These are phyloP conservation scores for Zoysia japonica DNA, from an alignment of 176 grass and related monocot species.

Conservation along the genomic window DNA sequence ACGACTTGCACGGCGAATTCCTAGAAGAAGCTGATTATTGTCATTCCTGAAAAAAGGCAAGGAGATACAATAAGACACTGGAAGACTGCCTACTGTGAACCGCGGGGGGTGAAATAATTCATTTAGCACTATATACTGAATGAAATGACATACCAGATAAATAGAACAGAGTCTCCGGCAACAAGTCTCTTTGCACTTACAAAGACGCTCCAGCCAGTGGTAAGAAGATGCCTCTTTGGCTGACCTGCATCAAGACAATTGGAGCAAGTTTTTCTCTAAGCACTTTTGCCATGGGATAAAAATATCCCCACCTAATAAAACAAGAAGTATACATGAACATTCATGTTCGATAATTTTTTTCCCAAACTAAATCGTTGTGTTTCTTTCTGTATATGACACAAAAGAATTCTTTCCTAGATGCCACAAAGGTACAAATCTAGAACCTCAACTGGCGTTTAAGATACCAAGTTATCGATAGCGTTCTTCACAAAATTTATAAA, in stretches of 20 bases:
- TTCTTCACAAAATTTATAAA: not conserved
- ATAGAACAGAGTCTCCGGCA: constrained; percentile 93
- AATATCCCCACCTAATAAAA: not conserved
- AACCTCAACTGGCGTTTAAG: not conserved
- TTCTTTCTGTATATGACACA: constrained; percentile 7
- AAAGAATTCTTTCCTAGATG: not conserved
- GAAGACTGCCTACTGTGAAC: not conserved
- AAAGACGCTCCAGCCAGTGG: constrained; percentile 98
- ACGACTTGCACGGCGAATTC: constrained; percentile 87
- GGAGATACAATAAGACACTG: not conserved
- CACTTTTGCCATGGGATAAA: not conserved
- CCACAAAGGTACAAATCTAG: not conserved
- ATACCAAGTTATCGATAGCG: not conserved
- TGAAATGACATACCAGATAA: constrained; percentile 72
- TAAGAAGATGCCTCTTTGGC: constrained; percentile 96
- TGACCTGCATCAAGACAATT: constrained; percentile 62
- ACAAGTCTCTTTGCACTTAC: constrained; percentile 96
- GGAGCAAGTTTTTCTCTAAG: not conserved
- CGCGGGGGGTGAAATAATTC: not conserved
- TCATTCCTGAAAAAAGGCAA: constrained; percentile 68
- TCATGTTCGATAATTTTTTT: not conserved
- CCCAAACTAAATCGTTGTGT: not conserved
- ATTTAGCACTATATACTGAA: not conserved
- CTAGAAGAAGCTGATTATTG: constrained; percentile 90
- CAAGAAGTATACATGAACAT: too few relatives aligned